Evolutionary conservation across 441 rosid species (phyloP), one percentile per base, ranked within the genome.

Genomic region (Erodium trifolium): DNA sequence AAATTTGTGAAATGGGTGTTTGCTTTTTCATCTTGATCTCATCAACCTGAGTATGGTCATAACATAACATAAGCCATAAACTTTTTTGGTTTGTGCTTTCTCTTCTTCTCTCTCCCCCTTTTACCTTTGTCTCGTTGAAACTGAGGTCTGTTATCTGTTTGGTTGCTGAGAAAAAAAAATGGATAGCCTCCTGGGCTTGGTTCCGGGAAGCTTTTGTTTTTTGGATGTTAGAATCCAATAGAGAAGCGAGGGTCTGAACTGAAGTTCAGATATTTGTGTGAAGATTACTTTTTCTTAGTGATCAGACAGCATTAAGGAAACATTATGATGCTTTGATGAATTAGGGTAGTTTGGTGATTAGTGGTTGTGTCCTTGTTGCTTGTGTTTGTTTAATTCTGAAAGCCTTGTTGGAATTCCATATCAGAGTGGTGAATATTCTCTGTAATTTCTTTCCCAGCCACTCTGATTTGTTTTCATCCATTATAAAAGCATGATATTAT

Each of bases 351-450:
- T 17, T 68, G n/a, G 39, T 47, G 27, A 51, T 53, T 2, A 31
- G 65, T 65, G 39, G 10, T 72, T 65, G 16, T 51, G 59, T n/a
- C 59, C 17, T 60, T 60, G 62, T 72, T 34, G 37, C 37, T 13
- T 14, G 65, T 49, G 37, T 45, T 66, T 78, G 69, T 66, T 70
- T 43, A 74, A 67, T 69, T 76, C 72, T 68, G 57, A 64, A 68
- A 68, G 70, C 41, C 57, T 66, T 16, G 68, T 59, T 86, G 88
- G 90, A 81, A 87, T 79, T 86, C 88, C 88, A 85, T 81, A 85
- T 85, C 83, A 19, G n/a, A 63, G 81, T 73, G 67, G 71, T 84
- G 85, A 79, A 79, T 81, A 79, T 81, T 84, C 83, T 63, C 73
- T 72, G 78, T 31, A 66, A 66, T 70, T 75, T 55, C 76, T 11